Conservation (phyloP, 768 basidiomycete genomes). For the Imleria badia region DNA sequence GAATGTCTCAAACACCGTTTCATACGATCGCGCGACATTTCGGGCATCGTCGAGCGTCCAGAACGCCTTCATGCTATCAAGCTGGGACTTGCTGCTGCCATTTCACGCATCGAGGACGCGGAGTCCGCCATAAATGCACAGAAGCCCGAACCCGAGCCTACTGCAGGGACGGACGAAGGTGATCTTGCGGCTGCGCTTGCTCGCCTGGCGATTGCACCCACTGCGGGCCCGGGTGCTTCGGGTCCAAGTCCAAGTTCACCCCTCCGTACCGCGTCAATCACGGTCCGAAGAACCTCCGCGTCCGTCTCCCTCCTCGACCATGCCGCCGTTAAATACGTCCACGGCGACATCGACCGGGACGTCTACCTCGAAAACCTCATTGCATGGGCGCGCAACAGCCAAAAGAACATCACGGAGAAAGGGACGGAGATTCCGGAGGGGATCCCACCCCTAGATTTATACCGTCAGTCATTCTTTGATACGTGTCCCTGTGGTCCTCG, state of each 20-base stretch:
- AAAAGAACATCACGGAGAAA: slow-evolving; percentile 57
- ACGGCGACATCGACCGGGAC: slow-evolving; percentile 67
- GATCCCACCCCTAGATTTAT: slow-evolving; percentile 77
- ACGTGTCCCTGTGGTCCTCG: not conserved
- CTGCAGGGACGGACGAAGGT: slow-evolving; percentile 40
- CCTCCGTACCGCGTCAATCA: slow-evolving; percentile 33
- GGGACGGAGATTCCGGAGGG: slow-evolving; percentile 75
- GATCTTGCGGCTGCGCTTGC: slow-evolving; percentile 48
- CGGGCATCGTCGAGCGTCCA: slow-evolving; percentile 84
- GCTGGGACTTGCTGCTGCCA: slow-evolving; percentile 76
- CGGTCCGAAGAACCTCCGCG: slow-evolving; percentile 53
- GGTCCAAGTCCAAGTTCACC: slow-evolving; percentile 4
- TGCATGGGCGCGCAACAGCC: slow-evolving; percentile 59
- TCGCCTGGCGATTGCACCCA: slow-evolving; percentile 39
- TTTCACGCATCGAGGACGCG: slow-evolving; percentile 63
- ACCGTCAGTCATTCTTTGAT: slow-evolving; percentile 49
- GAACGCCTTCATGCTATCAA: slow-evolving; percentile 85
- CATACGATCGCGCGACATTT: slow-evolving; percentile 73
- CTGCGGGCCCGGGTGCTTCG: not conserved
- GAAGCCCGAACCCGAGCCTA: not conserved
- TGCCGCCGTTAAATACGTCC: slow-evolving; percentile 70
- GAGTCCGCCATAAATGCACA: not conserved
- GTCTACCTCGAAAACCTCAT: slow-evolving; percentile 64
- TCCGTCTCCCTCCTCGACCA: slow-evolving; percentile 55
- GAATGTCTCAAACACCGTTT: slow-evolving; percentile 72